These are phyloP conservation scores for Hemisphaericaspora lyxosophila DNA, from an alignment of 1,139 yeast genomes.

Conservation along the genomic window DNA sequence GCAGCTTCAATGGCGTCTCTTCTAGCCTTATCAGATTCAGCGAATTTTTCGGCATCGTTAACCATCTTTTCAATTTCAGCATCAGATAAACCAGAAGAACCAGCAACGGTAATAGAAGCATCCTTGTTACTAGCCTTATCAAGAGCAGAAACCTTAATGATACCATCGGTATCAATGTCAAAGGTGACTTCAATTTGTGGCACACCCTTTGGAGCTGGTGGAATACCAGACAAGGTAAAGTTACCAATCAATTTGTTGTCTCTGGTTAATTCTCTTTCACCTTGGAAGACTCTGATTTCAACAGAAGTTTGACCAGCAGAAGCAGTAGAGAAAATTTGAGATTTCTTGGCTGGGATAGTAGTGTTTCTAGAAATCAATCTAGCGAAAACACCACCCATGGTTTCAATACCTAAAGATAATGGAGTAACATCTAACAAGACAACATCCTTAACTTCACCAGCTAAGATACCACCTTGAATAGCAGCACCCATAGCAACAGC, in stretches of 20 bases:
- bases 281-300: conserved; percentile 99
- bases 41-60: conserved; percentile 95
- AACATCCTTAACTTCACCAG: conserved; percentile 91
- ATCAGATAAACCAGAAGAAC: conserved; percentile 95
- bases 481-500: conserved; percentile 99
- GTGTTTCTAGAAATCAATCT: conserved; percentile 97
- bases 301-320: conserved; percentile 99
- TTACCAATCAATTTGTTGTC: conserved; percentile 98
- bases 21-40: conserved; percentile 94
- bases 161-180: conserved; percentile 98
- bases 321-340: conserved; percentile 97
- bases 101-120: conserved; percentile 98
- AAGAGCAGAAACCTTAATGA: conserved; percentile 96
- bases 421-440: conserved; percentile 94
- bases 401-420: conserved; percentile 95
- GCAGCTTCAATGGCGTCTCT: conserved; percentile 92
- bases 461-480: conserved; percentile 97
- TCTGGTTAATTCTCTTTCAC: conserved; percentile 98
- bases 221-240: conserved; percentile 93
- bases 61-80: conserved; percentile 98
- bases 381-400: conserved; percentile 98
- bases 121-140: conserved; percentile 99
- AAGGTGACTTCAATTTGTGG: conserved; percentile 98
- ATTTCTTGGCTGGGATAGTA: conserved; percentile 95
- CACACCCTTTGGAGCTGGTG: conserved; percentile 99